These are phyloP conservation scores for Fomitiporia mediterranea DNA, from an alignment of 1,284 basidiomycete genomes.

Conservation along the genomic window DNA sequence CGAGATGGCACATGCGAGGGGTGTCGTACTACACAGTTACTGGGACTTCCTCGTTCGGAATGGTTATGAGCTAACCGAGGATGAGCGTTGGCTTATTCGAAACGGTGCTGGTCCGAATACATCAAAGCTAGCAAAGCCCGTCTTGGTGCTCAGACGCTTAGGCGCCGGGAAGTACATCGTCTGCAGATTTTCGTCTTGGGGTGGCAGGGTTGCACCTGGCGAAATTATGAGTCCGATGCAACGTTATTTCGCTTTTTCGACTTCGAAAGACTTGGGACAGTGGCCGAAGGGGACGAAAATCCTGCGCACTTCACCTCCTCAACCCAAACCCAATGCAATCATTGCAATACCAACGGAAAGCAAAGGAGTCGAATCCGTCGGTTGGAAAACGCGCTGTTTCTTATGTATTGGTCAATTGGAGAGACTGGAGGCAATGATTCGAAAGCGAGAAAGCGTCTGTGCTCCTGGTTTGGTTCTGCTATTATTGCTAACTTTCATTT, in stretches of 20 bases:
- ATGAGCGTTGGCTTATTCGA: not conserved
- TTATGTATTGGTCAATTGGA: constrained; percentile 7
- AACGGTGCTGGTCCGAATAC: not conserved
- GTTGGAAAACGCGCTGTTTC: not conserved
- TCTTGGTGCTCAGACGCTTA: not conserved
- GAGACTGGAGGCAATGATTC: constrained; percentile 3
- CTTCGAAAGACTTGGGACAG: not conserved
- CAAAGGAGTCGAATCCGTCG: constrained; percentile 1
- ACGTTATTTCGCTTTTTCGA: constrained; percentile 1
- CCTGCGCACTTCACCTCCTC: not conserved
- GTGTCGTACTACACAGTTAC: constrained; percentile 3
- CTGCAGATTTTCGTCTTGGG: constrained; percentile 3
- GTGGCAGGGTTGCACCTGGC: not conserved
- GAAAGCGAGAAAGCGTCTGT: not conserved
- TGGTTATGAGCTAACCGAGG: constrained; percentile 4
- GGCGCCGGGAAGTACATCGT: constrained; percentile 1
- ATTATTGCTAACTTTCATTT: too few species aligned
- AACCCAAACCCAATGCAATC: not conserved
- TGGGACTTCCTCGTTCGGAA: not conserved
- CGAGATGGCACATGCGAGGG: constrained; percentile 9
- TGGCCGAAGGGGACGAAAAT: constrained; percentile 1
- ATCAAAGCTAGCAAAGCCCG: constrained; percentile 2
- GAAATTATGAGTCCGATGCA: not conserved
- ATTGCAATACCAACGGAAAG: constrained; percentile 2
- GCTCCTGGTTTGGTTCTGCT: not conserved